Evolutionary conservation across 192 early-diverging fungal genomes (phyloP).

Genomic region (Globomyces pollinis-pini): DNA sequence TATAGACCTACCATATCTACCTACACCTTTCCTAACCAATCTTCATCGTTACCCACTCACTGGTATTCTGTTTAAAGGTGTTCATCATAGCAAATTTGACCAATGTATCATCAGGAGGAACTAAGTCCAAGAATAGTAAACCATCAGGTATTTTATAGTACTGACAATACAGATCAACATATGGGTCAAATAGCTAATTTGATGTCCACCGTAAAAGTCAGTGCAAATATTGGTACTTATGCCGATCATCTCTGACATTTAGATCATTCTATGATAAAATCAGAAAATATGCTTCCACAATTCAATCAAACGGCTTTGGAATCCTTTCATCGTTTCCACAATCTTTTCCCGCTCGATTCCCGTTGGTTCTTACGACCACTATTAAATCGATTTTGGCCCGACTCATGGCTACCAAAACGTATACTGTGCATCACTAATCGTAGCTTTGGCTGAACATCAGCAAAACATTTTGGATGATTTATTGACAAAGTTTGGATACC

Average conservation of each 20-base stretch:
- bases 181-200: slow-evolving; percentile 1
- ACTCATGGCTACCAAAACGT: slow-evolving; percentile 10
- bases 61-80: slow-evolving; percentile 49
- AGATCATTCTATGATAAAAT: not conserved
- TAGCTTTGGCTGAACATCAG: not conserved
- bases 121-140: slow-evolving; percentile 24
- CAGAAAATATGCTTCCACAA: not conserved
- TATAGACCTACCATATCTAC: slow-evolving; percentile 13
- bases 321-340: not conserved
- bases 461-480: slow-evolving; percentile 8
- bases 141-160: slow-evolving; percentile 30
- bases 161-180: not conserved
- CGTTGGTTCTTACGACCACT: not conserved
- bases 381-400: slow-evolving; percentile 3
- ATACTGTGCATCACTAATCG: not conserved
- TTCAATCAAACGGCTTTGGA: slow-evolving; percentile 4
- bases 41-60: slow-evolving; percentile 40
- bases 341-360: not conserved
- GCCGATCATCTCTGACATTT: not conserved
- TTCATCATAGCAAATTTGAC: slow-evolving; percentile 26
- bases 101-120: slow-evolving; percentile 48
- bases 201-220: not conserved
- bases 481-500: not conserved
- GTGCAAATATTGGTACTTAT: not conserved
- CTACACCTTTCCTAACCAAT: slow-evolving; percentile 24